Conservation (phyloP, 768 basidiomycete genomes). For the Termitomyces sp. region DNA sequence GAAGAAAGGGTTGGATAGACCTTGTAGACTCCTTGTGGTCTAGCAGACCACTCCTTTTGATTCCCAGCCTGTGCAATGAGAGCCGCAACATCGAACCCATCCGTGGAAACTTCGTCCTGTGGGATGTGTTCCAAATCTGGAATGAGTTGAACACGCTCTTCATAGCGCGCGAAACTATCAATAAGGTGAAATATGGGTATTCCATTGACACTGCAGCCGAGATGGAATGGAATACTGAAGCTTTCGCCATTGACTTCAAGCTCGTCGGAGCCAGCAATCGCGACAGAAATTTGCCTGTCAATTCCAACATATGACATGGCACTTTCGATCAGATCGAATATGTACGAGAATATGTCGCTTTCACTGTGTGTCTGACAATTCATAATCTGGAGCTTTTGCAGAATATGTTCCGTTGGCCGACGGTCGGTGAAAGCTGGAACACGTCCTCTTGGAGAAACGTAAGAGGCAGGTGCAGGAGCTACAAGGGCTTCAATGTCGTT, state of each 20-base stretch:
- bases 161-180: not conserved
- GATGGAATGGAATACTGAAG: not conserved
- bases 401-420: not conserved
- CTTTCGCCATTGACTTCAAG: not conserved
- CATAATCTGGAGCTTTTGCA: not conserved
- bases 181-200: not conserved
- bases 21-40: no score
- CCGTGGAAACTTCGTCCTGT: not conserved
- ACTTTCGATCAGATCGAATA: not conserved
- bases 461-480: not conserved
- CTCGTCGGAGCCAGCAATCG: not conserved
- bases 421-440: not conserved
- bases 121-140: no score
- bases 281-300: not conserved
- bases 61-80: not conserved
- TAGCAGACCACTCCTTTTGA: no score
- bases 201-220: not conserved
- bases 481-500: not conserved
- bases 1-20: no score
- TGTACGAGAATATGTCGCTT: not conserved
- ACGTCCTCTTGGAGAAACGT: not conserved
- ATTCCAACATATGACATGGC: not conserved
- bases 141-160: not conserved
- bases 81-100: not conserved
- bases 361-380: not conserved